Base-by-base conservation (phyloP, 1,284 basidiomycete genomes). In the Ceratobasidium sp. region DNA sequence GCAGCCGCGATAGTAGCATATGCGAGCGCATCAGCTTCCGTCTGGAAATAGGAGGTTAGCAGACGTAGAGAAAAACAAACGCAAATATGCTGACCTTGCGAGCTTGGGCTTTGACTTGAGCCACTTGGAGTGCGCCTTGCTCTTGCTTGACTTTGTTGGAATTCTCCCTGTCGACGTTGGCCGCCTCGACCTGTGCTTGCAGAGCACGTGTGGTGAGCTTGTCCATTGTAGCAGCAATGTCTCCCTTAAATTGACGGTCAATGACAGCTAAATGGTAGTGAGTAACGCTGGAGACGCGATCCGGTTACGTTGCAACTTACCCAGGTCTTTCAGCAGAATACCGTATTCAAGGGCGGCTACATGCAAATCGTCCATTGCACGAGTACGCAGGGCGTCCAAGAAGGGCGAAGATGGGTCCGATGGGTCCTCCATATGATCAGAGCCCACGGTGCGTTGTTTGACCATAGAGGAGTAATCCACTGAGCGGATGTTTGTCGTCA, bases 101-200 rank as follows among this genome's bases (percentile, higher is more conserved):
- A 10, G 87, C 76, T 78, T 90, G 85, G 0, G 89, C 91, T 76
- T 88, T 90, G 82, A 93, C 91, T 60, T 86, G 87, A 32, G 91
- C 87, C 16, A 93, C 92, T 4, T 88, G 82, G 46, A 92, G 84
- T 16, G 89, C 84, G 77, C 91, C 91, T 79, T 93, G 88, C 78
- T 93, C 90, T 76, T 91, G 89, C 80, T 92, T 92, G 76, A 92
- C 89, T 79, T 90, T 90, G 81, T 93, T 93, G 81, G 88, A 90
- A 78, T 93, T 93, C 80, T 93, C 92, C 72, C 91, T 81, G 79
- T 93, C 92, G 64, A 92, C 91, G 75, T 93, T 92, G 26, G 92
- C 91, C 71, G 92, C 91, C 79, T 93, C 91, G 45, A 93, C 91
- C 79, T 93, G 91, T 5, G 91, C 90, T 78, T 93, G 89, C 50